Evolutionary conservation across 176 grass and related monocot species (phyloP).

Genomic region (Phoenix dactylifera): DNA sequence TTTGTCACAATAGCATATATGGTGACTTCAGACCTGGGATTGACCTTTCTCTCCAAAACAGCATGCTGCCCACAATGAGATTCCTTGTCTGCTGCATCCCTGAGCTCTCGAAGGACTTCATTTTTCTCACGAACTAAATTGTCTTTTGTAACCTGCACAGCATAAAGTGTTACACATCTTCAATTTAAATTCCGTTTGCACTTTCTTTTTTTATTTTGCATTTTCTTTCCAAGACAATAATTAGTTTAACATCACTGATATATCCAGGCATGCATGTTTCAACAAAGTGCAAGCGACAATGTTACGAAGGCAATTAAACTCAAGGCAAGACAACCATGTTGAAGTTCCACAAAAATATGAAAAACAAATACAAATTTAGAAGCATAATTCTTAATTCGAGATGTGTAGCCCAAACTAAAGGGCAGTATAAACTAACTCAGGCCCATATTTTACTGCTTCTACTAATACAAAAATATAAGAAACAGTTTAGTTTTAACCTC

Average conservation of each 20-base stretch:
- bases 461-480: no score
- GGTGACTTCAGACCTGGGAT: constrained; percentile 41
- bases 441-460: no score
- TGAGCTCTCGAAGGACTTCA: constrained; percentile 34
- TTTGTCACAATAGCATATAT: constrained; percentile 61
- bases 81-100: constrained; percentile 32
- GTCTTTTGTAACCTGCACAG: constrained; percentile 51
- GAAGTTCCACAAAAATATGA: no score
- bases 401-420: no score
- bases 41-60: constrained; percentile 44
- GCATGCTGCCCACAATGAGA: constrained; percentile 45
- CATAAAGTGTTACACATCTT: background rate
- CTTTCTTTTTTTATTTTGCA: background rate
- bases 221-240: background rate
- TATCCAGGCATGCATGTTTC: background rate
- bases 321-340: no score
- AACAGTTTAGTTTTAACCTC: no score
- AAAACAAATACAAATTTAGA: no score
- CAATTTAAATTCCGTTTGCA: constrained; percentile 11
- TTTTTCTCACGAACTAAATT: constrained; percentile 45
- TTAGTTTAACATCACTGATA: constrained; percentile 2
- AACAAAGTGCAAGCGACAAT: constrained; percentile 11
- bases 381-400: no score
- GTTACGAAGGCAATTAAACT: no score
- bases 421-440: no score